Conservation (phyloP, 768 basidiomycete species). For the Fomitopsis pulvina region DNA sequence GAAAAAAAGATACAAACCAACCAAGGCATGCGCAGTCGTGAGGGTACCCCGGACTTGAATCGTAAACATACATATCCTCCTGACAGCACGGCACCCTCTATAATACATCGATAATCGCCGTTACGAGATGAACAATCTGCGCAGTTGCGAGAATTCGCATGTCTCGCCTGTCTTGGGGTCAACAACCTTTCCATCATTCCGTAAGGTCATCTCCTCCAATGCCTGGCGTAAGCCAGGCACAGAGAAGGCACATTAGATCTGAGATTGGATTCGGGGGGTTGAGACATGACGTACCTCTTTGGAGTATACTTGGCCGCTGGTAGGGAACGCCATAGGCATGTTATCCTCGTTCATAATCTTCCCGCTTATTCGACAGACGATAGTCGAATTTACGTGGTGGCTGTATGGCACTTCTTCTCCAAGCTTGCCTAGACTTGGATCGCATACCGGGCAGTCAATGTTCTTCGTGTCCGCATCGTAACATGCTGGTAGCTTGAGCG, state of each 20-base stretch:
- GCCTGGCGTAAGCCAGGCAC: slow-evolving; percentile 50
- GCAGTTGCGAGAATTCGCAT: slow-evolving; percentile 59
- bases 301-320: slow-evolving; percentile 88
- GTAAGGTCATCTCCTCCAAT: slow-evolving; percentile 80
- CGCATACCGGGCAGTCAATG: slow-evolving; percentile 90
- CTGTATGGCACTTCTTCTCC: slow-evolving; percentile 84
- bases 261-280: too few relatives aligned
- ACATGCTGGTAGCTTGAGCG: slow-evolving; percentile 86
- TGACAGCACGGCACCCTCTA: background rate
- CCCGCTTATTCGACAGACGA: slow-evolving; percentile 87
- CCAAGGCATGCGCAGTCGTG: too few relatives aligned
- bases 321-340: slow-evolving; percentile 83
- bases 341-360: slow-evolving; percentile 95
- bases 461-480: slow-evolving; percentile 58
- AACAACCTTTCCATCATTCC: slow-evolving; percentile 71
- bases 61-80: background rate
- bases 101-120: background rate
- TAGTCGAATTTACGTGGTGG: slow-evolving; percentile 93
- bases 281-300: slow-evolving; percentile 53
- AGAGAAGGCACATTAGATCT: too few relatives aligned
- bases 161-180: slow-evolving; percentile 71
- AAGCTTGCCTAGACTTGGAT: slow-evolving; percentile 65
- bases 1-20: too few relatives aligned
- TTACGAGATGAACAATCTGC: slow-evolving; percentile 90
- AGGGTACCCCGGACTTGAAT: too few relatives aligned